phyloP scores from a whole-genome alignment of 2,329 filamentous ascomycete genomes.

The Bipolaris sorokiniana region DNA sequence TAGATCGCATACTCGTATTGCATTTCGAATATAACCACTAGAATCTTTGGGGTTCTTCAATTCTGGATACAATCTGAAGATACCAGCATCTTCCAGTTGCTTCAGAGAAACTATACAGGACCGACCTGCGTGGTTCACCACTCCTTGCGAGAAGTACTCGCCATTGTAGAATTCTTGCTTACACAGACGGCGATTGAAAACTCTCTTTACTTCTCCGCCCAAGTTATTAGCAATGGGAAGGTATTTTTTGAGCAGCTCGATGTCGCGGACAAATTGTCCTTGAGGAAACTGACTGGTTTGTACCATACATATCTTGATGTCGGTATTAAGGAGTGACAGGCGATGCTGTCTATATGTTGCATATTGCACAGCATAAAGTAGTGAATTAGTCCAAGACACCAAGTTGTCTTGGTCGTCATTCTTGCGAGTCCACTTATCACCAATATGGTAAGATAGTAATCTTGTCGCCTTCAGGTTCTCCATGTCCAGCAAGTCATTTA shows the following conservation, averaged over 20 bases:
- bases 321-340: not conserved
- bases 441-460: not conserved
- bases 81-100: not conserved
- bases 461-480: not conserved
- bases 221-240: no score
- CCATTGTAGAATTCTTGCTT: not conserved
- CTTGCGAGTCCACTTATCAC: not conserved
- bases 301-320: not conserved
- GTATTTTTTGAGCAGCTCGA: not conserved
- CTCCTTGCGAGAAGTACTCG: not conserved
- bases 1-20: not conserved
- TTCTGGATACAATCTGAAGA: not conserved
- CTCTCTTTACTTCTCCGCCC: no score
- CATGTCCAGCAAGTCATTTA: not conserved
- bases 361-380: not conserved
- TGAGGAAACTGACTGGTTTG: not conserved
- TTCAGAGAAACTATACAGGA: not conserved
- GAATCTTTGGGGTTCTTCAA: not conserved
- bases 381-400: not conserved
- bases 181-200: no score
- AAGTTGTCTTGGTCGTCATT: not conserved
- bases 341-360: not conserved
- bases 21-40: not conserved
- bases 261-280: not conserved
- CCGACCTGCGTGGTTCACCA: not conserved